Base-by-base conservation (phyloP, 2,329 filamentous ascomycete species). In the Huntiella decipiens region DNA sequence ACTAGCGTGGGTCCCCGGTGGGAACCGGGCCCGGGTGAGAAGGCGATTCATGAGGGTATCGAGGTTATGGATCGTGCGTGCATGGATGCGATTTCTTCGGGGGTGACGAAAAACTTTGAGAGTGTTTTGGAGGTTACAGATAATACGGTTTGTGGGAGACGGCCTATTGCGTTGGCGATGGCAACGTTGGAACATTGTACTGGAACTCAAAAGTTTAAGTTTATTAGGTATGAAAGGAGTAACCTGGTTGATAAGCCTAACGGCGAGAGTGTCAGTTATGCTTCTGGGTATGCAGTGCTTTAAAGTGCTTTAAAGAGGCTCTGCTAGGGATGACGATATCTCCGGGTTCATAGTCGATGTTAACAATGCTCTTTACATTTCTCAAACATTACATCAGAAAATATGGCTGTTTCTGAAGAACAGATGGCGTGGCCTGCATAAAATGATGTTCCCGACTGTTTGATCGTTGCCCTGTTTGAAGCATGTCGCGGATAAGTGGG, bases 221-320 rank as follows among this genome's bases (percentile, higher is more conserved):
- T 96, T 55, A 70, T 94, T 47, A 70, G 81, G 55, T 98, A 98
- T 60, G 79, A 94, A 57, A 74, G 87, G 50, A 98, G 88, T 61
- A 78, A 75, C 50, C 64, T 92, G 59, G 81, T 82, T 3, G 67
- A 72, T 52, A 67, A 68, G 28, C 66, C 79, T 1, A 60, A 58
- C 12, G 84, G 94, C 52, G 91, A 78, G 53, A 95, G 87, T 54
- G 91, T 98, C 44, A 95, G 87, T 63, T 98, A 98, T 61, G 86
- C 83, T 3, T 88, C 87, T 58, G 91, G 86, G 3, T 93, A 91
- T 67, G 85, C 87, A 6, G 15, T 44, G 31, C 13, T 48, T 10
- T 38, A 40, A 7, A 6, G 15, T 44, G 31, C 13, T 48, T 10
- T 38, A 40, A 7, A 44, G 16, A 19, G 33, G n/a, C 13, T 12